Percentiles rank a stretch among this genome's conserved stretches.
These are phyloP conservation scores for Apiospora saccharicola DNA, from an alignment of 2,329 filamentous ascomycete species.

Conservation along the genomic window DNA sequence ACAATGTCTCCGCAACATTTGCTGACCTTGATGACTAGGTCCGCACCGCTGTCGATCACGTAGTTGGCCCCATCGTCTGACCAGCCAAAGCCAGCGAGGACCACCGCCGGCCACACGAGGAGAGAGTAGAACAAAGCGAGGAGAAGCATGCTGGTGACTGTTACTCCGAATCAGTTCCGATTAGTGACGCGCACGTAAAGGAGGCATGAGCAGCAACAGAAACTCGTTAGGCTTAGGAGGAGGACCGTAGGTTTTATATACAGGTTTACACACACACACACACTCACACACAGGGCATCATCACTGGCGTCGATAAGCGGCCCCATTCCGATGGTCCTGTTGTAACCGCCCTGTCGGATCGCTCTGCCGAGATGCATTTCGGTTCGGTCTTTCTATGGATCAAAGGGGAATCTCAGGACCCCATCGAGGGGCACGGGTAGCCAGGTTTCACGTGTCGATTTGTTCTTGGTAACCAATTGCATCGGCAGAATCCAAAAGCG, in stretches of 20 bases:
- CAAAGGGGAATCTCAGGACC: neutral
- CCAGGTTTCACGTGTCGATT: neutral
- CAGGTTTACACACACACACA: neutral
- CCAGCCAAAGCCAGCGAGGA: conserved; percentile 48
- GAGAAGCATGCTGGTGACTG: conserved; percentile 36
- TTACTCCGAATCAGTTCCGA: neutral
- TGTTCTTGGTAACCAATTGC: neutral
- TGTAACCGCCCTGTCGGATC: neutral
- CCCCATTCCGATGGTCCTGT: neutral
- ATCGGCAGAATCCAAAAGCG: neutral
- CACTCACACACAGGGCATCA: neutral
- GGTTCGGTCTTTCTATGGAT: neutral
- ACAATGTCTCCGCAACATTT: conserved; percentile 46
- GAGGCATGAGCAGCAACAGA: conserved; percentile 1
- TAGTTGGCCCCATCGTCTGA: conserved; percentile 48
- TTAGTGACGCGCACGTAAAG: neutral
- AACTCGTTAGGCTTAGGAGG: neutral
- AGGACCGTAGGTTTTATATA: neutral
- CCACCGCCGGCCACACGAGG: conserved; percentile 39
- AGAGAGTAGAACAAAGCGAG: conserved; percentile 37
- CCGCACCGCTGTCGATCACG: conserved; percentile 45
- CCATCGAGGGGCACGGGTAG: neutral
- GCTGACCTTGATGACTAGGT: conserved; percentile 45
- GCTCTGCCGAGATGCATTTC: neutral
- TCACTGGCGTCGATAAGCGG: neutral